phyloP scores from a whole-genome alignment of 768 basidiomycete species.

The Bullera alba region DNA sequence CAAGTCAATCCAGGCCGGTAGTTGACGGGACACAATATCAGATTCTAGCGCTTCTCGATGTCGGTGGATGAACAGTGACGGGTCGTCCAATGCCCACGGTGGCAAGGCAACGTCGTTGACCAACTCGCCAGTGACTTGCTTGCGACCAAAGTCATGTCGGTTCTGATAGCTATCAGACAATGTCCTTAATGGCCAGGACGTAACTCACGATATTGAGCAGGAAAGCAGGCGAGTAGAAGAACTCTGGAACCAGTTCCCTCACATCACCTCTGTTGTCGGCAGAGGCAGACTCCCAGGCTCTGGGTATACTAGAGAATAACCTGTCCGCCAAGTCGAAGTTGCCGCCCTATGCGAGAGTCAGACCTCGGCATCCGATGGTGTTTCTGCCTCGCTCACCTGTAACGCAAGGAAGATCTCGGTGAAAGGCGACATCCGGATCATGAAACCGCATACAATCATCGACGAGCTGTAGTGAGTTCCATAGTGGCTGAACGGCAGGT shows the following conservation, averaged over 20 bases:
- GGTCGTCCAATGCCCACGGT: slow-evolving; percentile 79
- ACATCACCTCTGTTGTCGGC: slow-evolving; percentile 84
- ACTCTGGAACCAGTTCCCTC: slow-evolving; percentile 76
- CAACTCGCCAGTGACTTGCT: slow-evolving; percentile 46
- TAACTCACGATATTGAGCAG: slow-evolving; percentile 57
- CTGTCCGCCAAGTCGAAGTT: slow-evolving; percentile 78
- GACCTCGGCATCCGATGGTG: not conserved
- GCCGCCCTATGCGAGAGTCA: slow-evolving; percentile 59
- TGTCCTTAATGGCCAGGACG: not conserved
- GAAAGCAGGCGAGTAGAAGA: slow-evolving; percentile 56
- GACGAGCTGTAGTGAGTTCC: slow-evolving; percentile 92
- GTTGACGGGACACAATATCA: slow-evolving; percentile 70
- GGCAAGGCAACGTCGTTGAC: slow-evolving; percentile 85
- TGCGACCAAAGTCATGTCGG: slow-evolving; percentile 44
- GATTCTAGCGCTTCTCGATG: slow-evolving; percentile 83
- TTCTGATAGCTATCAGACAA: slow-evolving; percentile 20
- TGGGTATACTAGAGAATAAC: slow-evolving; percentile 54
- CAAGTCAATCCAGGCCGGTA: slow-evolving; percentile 87
- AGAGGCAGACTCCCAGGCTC: slow-evolving; percentile 78
- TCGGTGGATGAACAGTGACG: slow-evolving; percentile 69
- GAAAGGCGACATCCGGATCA: slow-evolving; percentile 82
- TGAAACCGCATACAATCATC: slow-evolving; percentile 92
- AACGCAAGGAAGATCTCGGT: slow-evolving; percentile 92
- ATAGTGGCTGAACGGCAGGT: slow-evolving; percentile 23
- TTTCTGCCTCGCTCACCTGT: slow-evolving; percentile 49